Evolutionary conservation across 306 rosid genomes (phyloP).

Genomic region (Purshia tridentata): DNA sequence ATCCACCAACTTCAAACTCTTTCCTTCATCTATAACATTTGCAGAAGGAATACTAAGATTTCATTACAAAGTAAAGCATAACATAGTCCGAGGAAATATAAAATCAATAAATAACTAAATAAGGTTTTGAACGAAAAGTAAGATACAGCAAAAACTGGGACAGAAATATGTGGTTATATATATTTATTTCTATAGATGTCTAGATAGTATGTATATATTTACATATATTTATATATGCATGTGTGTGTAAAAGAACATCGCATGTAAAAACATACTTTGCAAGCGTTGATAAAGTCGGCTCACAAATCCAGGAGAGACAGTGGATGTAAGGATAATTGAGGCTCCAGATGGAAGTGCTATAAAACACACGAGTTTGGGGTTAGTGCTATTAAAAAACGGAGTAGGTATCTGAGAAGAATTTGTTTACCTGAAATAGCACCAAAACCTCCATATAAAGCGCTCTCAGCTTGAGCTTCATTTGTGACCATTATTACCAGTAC

Average conservation of each 20-base stretch:
- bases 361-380: constrained; percentile 31
- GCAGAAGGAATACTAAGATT: constrained; percentile 30
- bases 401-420: constrained; percentile 24
- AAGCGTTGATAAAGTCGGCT: constrained; percentile 72
- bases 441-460: constrained; percentile 69
- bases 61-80: constrained; percentile 26
- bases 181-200: too few relatives aligned
- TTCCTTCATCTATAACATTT: constrained; percentile 65
- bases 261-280: constrained; percentile 53
- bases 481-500: constrained; percentile 89
- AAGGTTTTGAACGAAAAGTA: too few relatives aligned
- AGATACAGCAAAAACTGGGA: too few relatives aligned
- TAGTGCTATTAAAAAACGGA: constrained; percentile 24
- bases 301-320: constrained; percentile 94
- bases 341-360: constrained; percentile 85
- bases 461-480: constrained; percentile 85
- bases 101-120: too few relatives aligned
- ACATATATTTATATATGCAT: too few relatives aligned
- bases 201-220: background rate
- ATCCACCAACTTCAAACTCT: constrained; percentile 85
- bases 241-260: constrained; percentile 3
- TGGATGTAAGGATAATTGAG: constrained; percentile 75
- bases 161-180: too few relatives aligned
- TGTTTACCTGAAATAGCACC: constrained; percentile 87
- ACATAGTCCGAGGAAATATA: background rate